These are phyloP conservation scores for Luffa aegyptiaca DNA, from an alignment of 306 rosid genomes.

Conservation along the genomic window DNA sequence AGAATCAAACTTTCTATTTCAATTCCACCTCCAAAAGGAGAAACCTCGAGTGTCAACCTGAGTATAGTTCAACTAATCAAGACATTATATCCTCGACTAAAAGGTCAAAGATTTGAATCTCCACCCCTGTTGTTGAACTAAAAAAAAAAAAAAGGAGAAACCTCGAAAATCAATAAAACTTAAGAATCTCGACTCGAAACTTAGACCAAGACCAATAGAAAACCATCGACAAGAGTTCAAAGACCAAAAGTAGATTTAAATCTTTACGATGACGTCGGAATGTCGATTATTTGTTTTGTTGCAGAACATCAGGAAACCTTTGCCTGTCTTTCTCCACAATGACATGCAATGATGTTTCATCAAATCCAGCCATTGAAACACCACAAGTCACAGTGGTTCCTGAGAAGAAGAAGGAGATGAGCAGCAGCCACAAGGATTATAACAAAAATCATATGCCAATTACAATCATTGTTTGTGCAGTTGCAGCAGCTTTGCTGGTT, in stretches of 20 bases:
- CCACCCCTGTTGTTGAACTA: no score
- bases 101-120: no score
- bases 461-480: conserved; percentile 35
- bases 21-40: no score
- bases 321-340: conserved; percentile 68
- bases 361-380: conserved; percentile 55
- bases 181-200: not conserved
- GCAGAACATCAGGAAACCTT: conserved; percentile 72
- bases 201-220: not conserved
- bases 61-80: no score
- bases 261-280: not conserved
- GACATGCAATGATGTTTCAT: conserved; percentile 42
- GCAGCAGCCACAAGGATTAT: not conserved
- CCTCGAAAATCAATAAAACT: no score
- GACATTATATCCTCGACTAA: no score
- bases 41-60: no score
- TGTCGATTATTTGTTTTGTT: not conserved
- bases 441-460: conserved; percentile 26
- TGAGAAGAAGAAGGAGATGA: conserved; percentile 22
- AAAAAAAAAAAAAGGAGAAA: no score
- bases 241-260: not conserved
- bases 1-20: no score
- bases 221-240: not conserved
- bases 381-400: conserved; percentile 66
- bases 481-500: conserved; percentile 45